A percentile compares a stretch with the other conserved stretches of the same genome.
These are phyloP conservation scores for Trypanosoma theileri DNA, from an alignment of 208 protist species.

Conservation along the genomic window DNA sequence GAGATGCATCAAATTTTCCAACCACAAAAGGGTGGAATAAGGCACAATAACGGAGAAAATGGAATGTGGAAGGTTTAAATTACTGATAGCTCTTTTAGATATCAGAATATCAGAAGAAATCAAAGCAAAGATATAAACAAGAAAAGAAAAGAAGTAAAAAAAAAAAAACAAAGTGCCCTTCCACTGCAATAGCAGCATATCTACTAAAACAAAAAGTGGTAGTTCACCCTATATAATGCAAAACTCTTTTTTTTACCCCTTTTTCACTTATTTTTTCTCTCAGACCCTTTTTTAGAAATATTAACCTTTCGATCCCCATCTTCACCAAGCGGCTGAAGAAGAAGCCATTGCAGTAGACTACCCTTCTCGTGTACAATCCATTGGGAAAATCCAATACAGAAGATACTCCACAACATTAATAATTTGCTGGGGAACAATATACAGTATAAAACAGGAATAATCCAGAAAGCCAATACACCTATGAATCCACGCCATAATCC, in stretches of 20 bases:
- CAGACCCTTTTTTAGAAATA: not conserved
- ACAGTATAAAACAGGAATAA: slow-evolving; percentile 19
- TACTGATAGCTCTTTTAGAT: slow-evolving; percentile 1
- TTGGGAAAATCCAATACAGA: slow-evolving; percentile 24
- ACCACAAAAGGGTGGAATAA: not conserved
- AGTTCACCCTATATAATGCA: no score
- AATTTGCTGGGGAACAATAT: slow-evolving; percentile 6
- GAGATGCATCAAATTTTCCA: no score
- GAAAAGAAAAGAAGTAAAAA: not conserved
- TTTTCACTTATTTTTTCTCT: slow-evolving; percentile 5
- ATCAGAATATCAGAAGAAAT: no score
- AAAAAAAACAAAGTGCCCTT: no score
- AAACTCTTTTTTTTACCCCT: not conserved
- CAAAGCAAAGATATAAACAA: no score
- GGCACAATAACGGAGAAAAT: slow-evolving; percentile 9
- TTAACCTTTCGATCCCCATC: not conserved
- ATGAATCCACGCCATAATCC: slow-evolving; percentile 27
- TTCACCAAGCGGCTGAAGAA: not conserved
- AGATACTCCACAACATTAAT: slow-evolving; percentile 23
- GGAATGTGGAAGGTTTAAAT: slow-evolving; percentile 6
- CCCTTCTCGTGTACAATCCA: slow-evolving; percentile 17
- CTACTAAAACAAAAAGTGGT: no score
- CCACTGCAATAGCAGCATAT: no score
- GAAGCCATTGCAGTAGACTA: slow-evolving; percentile 19
- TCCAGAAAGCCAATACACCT: slow-evolving; percentile 29